phyloP scores from a whole-genome alignment of 108 stramenopile species.

The Nitzschia sp. region DNA sequence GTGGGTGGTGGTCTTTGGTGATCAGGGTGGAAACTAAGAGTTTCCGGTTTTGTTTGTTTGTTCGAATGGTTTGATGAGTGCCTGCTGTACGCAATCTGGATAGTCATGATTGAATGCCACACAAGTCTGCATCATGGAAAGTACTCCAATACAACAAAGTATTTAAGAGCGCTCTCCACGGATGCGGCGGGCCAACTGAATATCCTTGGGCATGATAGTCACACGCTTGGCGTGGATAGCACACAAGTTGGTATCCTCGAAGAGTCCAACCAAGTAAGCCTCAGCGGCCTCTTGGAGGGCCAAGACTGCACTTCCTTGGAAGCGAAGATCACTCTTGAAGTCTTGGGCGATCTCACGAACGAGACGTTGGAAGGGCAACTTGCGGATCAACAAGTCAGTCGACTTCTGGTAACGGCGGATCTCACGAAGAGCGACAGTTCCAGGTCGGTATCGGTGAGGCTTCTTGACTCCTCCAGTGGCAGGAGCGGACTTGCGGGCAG shows the following conservation, averaged over 20 bases:
- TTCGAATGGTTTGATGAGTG: slow-evolving; percentile 4
- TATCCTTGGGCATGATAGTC: slow-evolving; percentile 98
- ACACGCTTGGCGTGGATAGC: slow-evolving; percentile 98
- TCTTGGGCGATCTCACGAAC: slow-evolving; percentile 96
- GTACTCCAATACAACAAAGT: slow-evolving; percentile 70
- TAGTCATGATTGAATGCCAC: slow-evolving; percentile 6
- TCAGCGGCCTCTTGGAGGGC: slow-evolving; percentile 94
- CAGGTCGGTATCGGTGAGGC: slow-evolving; percentile 87
- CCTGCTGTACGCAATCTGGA: slow-evolving; percentile 4
- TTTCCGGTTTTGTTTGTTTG: slow-evolving; percentile 23
- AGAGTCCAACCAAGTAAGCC: slow-evolving; percentile 93
- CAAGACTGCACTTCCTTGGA: slow-evolving; percentile 94
- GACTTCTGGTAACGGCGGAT: slow-evolving; percentile 97
- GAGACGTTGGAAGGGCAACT: slow-evolving; percentile 95
- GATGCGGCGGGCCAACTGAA: slow-evolving; percentile 81
- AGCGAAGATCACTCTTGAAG: slow-evolving; percentile 96
- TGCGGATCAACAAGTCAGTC: slow-evolving; percentile 92
- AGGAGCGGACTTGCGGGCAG: slow-evolving; percentile 78
- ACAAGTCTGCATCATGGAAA: slow-evolving; percentile 72
- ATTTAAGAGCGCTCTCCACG: slow-evolving; percentile 69
- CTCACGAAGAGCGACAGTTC: slow-evolving; percentile 97
- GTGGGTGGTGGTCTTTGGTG: slow-evolving; percentile 8
- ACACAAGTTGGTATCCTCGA: slow-evolving; percentile 97
- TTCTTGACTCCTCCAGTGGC: slow-evolving; percentile 94
- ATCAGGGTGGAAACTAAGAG: slow-evolving; percentile 28